Conservation (phyloP, 345 rosid genomes). For the Murraya paniculata region DNA sequence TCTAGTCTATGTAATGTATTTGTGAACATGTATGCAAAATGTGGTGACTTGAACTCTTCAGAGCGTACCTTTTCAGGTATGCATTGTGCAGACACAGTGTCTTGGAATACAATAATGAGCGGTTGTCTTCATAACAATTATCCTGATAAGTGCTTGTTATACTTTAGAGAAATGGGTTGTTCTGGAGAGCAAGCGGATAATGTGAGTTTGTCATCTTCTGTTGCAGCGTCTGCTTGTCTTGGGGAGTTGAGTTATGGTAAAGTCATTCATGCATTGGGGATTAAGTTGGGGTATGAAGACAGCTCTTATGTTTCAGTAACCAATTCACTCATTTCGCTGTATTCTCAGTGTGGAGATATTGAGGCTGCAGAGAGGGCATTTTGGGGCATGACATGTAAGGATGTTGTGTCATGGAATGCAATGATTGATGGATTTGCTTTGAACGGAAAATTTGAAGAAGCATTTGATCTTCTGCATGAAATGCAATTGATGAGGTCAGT, state of each 20-base stretch:
- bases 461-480: slow-evolving; percentile 37
- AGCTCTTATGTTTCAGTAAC: slow-evolving; percentile 36
- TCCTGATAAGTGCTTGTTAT: slow-evolving; percentile 40
- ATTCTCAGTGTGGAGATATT: slow-evolving; percentile 41
- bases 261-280: slow-evolving; percentile 38
- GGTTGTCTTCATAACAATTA: slow-evolving; percentile 42
- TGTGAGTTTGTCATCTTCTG: slow-evolving; percentile 46
- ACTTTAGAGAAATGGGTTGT: slow-evolving; percentile 38
- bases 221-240: slow-evolving; percentile 47
- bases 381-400: slow-evolving; percentile 28
- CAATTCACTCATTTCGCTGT: slow-evolving; percentile 55
- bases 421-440: slow-evolving; percentile 46
- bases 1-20: slow-evolving; percentile 46
- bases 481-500: slow-evolving; percentile 34
- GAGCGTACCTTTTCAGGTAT: slow-evolving; percentile 36
- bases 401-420: slow-evolving; percentile 57
- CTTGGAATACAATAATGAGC: slow-evolving; percentile 64
- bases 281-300: slow-evolving; percentile 36
- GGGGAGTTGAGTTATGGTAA: slow-evolving; percentile 36
- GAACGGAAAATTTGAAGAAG: slow-evolving; percentile 41
- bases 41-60: slow-evolving; percentile 43
- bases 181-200: slow-evolving; percentile 41
- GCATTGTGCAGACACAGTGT: slow-evolving; percentile 41
- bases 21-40: slow-evolving; percentile 58
- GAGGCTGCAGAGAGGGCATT: slow-evolving; percentile 41